phyloP scores from a whole-genome alignment of 1,284 basidiomycete species.

The Papiliotrema fonsecae region DNA sequence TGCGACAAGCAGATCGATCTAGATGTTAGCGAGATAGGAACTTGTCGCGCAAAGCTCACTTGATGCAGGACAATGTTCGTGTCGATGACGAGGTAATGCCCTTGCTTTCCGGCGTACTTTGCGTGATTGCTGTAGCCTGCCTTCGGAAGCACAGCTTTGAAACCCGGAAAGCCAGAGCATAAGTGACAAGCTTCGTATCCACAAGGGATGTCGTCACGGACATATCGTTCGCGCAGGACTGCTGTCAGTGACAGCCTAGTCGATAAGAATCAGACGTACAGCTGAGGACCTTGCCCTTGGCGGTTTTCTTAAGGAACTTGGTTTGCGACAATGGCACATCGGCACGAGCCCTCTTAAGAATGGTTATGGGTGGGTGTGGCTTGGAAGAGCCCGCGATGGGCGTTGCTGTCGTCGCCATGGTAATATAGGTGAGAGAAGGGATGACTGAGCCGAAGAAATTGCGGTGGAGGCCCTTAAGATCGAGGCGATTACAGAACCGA shows the following conservation, averaged over 20 bases:
- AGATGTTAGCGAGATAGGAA: constrained; percentile 5
- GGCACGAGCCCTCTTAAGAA: constrained; percentile 65
- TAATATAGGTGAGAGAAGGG: background rate
- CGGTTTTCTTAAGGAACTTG: constrained; percentile 93
- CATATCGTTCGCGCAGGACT: constrained; percentile 92
- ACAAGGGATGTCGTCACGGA: constrained; percentile 89
- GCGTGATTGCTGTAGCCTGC: constrained; percentile 55
- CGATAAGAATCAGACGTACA: constrained; percentile 52
- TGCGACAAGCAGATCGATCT: constrained; percentile 91
- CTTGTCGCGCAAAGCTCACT: constrained; percentile 51
- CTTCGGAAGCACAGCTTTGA: constrained; percentile 51
- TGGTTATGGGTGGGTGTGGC: constrained; percentile 56
- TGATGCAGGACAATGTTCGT: constrained; percentile 94
- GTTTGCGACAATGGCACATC: constrained; percentile 74
- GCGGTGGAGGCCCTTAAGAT: background rate
- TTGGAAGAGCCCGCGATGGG: constrained; percentile 20
- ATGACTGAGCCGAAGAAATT: constrained; percentile 3
- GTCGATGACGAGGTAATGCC: constrained; percentile 86
- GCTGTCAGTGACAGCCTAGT: background rate
- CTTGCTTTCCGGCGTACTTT: constrained; percentile 31
- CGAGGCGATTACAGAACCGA: no score
- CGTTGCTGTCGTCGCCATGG: constrained; percentile 18
- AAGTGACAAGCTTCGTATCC: constrained; percentile 68
- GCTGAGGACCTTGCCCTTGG: constrained; percentile 87
- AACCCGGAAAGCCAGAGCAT: constrained; percentile 53